Percentiles rank a stretch among this genome's conserved stretches.
Conservation (phyloP, 441 rosid species). For the Macaranga tanarius region DNA sequence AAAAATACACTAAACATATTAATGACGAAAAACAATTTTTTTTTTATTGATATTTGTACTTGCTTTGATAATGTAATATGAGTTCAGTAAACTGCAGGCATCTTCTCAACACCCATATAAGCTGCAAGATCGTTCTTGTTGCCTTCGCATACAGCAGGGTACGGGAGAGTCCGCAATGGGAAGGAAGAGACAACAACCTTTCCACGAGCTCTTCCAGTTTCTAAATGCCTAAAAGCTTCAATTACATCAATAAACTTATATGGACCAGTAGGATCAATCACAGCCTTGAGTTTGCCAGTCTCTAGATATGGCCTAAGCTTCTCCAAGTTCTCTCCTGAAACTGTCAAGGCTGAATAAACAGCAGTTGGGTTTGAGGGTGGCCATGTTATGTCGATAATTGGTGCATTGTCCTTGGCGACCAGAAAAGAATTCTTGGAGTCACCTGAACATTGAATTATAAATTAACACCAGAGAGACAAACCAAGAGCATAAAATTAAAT, state of each 20-base stretch:
- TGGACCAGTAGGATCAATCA: slow-evolving; percentile 42
- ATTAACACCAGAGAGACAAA: not conserved
- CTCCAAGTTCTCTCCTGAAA: slow-evolving; percentile 36
- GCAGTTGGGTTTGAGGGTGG: slow-evolving; percentile 46
- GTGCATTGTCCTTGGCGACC: slow-evolving; percentile 45
- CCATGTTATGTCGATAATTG: slow-evolving; percentile 48
- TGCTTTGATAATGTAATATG: no score
- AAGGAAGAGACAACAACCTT: slow-evolving; percentile 41
- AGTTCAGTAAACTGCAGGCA: not conserved
- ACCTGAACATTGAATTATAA: slow-evolving; percentile 22
- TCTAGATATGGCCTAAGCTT: slow-evolving; percentile 35
- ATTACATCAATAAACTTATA: slow-evolving; percentile 37
- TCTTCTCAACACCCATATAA: not conserved
- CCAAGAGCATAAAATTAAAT: not conserved
- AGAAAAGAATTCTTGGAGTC: slow-evolving; percentile 40
- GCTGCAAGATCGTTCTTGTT: slow-evolving; percentile 3
- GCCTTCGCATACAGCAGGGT: not conserved
- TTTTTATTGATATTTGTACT: no score
- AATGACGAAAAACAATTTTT: no score
- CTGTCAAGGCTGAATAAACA: slow-evolving; percentile 43
- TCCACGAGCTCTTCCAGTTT: slow-evolving; percentile 46
- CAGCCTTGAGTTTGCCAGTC: slow-evolving; percentile 42
- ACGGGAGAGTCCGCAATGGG: slow-evolving; percentile 21
- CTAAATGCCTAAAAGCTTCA: slow-evolving; percentile 44
- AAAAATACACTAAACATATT: no score